These are phyloP conservation scores for Hymenoscyphus linearis DNA, from an alignment of 2,329 filamentous ascomycete species.

Conservation along the genomic window DNA sequence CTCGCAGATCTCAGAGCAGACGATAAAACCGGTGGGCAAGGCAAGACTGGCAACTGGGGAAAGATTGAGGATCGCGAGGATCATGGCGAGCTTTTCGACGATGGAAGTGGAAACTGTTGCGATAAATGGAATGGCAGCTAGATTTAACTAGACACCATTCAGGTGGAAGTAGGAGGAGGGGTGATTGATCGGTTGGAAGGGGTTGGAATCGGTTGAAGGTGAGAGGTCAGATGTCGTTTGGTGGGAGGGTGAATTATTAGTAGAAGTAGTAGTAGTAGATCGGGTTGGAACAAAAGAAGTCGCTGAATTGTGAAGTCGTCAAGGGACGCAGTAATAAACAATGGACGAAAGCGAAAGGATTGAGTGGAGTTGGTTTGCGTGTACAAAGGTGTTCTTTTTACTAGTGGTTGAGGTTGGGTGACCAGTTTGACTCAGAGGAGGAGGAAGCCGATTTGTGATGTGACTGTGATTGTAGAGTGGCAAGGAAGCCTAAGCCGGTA, in stretches of 20 bases:
- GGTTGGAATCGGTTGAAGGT: constrained; percentile 6
- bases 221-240: constrained; percentile 5
- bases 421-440: constrained; percentile 17
- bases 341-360: constrained; percentile 20
- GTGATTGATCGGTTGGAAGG: background rate
- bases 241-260: constrained; percentile 5
- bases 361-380: constrained; percentile 27
- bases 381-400: constrained; percentile 22
- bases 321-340: constrained; percentile 17
- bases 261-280: background rate
- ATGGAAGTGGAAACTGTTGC: constrained; percentile 28
- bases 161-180: constrained; percentile 2
- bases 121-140: constrained; percentile 31
- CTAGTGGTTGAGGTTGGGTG: background rate
- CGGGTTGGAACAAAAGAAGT: background rate
- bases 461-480: constrained; percentile 14
- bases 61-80: constrained; percentile 46
- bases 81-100: constrained; percentile 45
- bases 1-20: constrained; percentile 43
- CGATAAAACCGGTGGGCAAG: constrained; percentile 55
- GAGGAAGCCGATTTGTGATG: too few relatives aligned
- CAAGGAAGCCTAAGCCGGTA: constrained; percentile 18
- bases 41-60: constrained; percentile 59
- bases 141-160: constrained; percentile 27
- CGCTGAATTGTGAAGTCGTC: constrained; percentile 5